Evolutionary conservation across 2,329 filamentous ascomycete genomes (phyloP), one percentile per base, ranked within the genome.

Genomic region (Diaporthe amygdali): DNA sequence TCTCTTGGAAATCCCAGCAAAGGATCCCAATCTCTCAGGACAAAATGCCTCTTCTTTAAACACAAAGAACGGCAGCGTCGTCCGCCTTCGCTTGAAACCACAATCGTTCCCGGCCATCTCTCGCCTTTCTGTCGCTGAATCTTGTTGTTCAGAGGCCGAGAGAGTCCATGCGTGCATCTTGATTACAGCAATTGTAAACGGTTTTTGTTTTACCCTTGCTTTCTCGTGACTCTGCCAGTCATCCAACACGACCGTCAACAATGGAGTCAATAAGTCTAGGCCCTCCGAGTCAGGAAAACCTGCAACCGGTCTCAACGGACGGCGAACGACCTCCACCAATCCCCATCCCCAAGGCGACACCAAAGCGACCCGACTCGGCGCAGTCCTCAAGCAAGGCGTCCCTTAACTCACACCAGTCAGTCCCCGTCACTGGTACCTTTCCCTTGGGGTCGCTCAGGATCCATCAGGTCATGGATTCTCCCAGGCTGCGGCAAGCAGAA

Each of bases 371-470:
- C 68, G 75, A 81, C 74, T 83, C 82, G 69, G 78, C 78, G 61
- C 79, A 76, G 5, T 74, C 74, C 8, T 72, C 71, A 9, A 73
- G 72, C 47, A 54, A 70, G 47, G 30, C 67, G 27, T 77, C 76
- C 8, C 68, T 76, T 37, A 63, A 52, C 56, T 84, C 83, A 6
- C 77, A 80, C 73, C 76, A 78, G 64, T 84, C 83, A 12, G 77
- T 84, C 5, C 77, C 77, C 8, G 81, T 80, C 34, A 79, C 82
- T 27, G 83, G 84, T n/a, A 77, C 78, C 1, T 76, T 82, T 69
- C 84, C 85, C 15, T 74, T 84, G 37, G 86, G 86, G 7, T 81
- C 78, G 15, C 80, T 88, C 27, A 81, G 80, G 22, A 77, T 87
- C 44, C 79, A 83, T 71, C 74, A 79, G 37, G 70, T 68, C n/a